Conservation (phyloP, 306 rosid species). For the Prunus armeniaca region DNA sequence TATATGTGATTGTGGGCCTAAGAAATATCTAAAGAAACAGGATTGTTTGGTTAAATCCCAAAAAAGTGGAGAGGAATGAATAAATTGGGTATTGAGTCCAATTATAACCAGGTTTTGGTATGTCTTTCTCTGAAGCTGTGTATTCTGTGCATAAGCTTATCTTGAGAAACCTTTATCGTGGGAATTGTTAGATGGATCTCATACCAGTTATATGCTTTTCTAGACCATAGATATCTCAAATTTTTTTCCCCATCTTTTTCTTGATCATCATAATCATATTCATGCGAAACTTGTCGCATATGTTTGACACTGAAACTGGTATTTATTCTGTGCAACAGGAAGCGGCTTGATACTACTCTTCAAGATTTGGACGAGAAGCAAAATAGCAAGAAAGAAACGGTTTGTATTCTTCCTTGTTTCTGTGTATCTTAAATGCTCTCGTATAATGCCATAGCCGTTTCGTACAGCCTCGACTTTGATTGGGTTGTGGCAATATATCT, state of each 20-base stretch:
- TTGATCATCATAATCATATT: background rate
- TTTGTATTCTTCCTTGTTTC: conserved; percentile 28
- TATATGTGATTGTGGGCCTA: background rate
- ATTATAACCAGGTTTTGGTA: background rate
- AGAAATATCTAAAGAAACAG: background rate
- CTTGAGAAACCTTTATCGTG: background rate
- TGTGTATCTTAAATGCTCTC: background rate
- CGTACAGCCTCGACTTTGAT: background rate
- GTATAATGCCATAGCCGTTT: background rate
- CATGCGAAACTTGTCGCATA: background rate
- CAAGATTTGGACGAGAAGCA: conserved; percentile 96
- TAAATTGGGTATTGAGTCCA: background rate
- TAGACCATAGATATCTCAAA: background rate
- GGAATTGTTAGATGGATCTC: background rate
- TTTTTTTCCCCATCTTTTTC: conserved; percentile 6
- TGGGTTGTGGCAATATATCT: background rate
- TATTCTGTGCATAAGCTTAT: background rate
- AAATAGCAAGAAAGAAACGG: conserved; percentile 89
- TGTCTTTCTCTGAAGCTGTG: background rate
- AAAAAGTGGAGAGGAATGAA: too few relatives aligned
- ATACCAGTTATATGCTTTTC: background rate
- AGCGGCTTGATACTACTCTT: conserved; percentile 79
- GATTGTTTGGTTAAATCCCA: background rate
- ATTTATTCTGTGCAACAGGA: conserved; percentile 44
- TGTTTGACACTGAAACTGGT: conserved; percentile 8